Base-by-base conservation (phyloP, 164 flowering plant species). In the Liriodendron chinense region DNA sequence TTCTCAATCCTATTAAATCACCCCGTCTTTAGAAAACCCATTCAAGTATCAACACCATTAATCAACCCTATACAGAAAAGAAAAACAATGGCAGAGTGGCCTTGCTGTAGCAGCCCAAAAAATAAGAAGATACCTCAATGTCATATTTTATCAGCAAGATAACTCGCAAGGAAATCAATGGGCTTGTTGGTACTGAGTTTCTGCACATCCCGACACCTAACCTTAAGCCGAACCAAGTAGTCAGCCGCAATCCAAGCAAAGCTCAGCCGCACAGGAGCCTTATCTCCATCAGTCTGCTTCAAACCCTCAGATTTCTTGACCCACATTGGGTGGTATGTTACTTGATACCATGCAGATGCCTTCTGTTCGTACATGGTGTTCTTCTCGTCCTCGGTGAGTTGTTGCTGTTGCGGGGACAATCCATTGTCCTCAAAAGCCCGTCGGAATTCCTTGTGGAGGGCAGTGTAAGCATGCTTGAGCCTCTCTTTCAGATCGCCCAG, bases 281-380 rank as follows among this genome's bases (percentile, higher is more conserved):
- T 78, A 4, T 57, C 77, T 47, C 74, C 81, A 71, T 79, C 93
- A 0, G 80, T 79, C 6, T 76, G 84, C 70, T 71, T 90, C 82
- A 88, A 21, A 48, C 86, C 86, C 76, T 78, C 9, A 2, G 88
- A 73, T 74, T 84, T 83, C 74, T 83, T 80, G 43, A 90, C 85
- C 97, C 96, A 94, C 7, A 62, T 24, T 16, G 95, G 92, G 76
- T 93, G 92, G 81, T 94, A 96, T 0, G 94, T 84, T 3, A 94
- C 99, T 77, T 83, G 94, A 81, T 94, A 96, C 99, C 98, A 96
- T 1, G 98, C 96, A 0, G 98, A 94, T 28, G 99, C 98, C 85
- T 92, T 96, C 76, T 77, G 79, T 72, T 96, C 98, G 73, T 84
- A 96, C 24, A 81, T 1, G 0, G 9, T 1, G 70, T 86, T 89